Evolutionary conservation across 139 green algal genomes (phyloP), one percentile per base, ranked within the genome.

Genomic region (Nannochloris sp.): DNA sequence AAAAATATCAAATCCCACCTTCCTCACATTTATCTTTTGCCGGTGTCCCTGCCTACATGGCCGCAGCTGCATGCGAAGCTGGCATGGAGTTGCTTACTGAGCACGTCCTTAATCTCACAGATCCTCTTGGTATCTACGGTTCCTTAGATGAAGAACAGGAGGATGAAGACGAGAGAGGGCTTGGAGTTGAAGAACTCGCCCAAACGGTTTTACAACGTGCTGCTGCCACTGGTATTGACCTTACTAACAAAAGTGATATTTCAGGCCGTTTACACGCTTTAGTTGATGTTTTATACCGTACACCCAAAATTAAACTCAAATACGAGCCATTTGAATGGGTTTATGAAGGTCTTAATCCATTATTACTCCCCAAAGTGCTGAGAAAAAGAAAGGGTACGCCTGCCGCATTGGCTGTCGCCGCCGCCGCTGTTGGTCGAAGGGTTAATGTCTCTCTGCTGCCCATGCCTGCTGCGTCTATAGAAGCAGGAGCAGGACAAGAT

Each of bases 261-360:
- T n/a, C 9, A 45, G 37, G 37, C 10, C 59, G n/a, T 45, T 10
- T 29, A 47, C 33, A 29, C 9, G 31, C 31, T 0, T 51, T 66
- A n/a, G 24, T 8, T 10, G 30, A 75, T 29, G 74, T 60, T 24
- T 24, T 81, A 12, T 81, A 72, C 39, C 25, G 48, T n/a, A 19
- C 23, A 33, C 33, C 23, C 47, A 48, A 68, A 37, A 33, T 62
- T 10, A 54, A 36, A 14, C 67, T 71, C 45, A 63, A 53, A 24
- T 55, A 74, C 25, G 66, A 80, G 27, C 85, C 85, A 0, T 79
- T 90, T 60, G 85, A 92, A 76, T 92, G 85, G 85, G 73, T 89
- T n/a, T 92, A 92, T 54, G 82, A 89, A 15, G 84, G 84, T 6
- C 57, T 90, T 36, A 32, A 37, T 2, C 84, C 85, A 6, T 56